Conservation (phyloP, 192 early-diverging fungal species). For the Coemansia sp. region DNA sequence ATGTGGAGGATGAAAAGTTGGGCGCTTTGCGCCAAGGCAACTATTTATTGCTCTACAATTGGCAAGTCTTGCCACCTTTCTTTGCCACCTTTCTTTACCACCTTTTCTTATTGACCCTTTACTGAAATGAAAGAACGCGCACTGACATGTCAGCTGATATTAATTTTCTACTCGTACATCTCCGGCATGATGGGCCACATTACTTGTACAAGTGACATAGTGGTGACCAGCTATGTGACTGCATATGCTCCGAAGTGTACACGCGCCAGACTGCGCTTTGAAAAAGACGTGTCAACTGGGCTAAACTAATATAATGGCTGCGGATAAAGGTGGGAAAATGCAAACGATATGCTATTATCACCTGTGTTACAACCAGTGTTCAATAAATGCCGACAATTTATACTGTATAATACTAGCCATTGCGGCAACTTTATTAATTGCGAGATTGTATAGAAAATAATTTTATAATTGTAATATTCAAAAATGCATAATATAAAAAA, state of each 20-base stretch:
- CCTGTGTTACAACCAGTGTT: no score
- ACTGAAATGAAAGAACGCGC: background rate
- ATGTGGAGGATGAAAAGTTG: background rate
- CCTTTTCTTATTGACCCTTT: background rate
- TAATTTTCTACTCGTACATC: background rate
- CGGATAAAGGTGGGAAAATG: background rate
- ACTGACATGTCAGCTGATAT: background rate
- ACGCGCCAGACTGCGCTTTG: background rate
- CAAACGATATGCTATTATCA: no score
- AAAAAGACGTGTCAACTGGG: background rate
- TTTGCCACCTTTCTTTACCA: background rate
- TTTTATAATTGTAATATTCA: background rate
- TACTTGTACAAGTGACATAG: background rate
- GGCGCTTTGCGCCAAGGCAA: background rate
- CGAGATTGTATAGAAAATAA: no score
- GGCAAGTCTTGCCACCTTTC: background rate
- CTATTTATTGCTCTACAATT: background rate
- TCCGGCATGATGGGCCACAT: background rate
- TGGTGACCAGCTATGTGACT: constrained; percentile 2
- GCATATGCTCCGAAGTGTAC: background rate
- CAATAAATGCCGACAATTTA: no score
- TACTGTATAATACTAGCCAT: no score
- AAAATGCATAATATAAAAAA: background rate
- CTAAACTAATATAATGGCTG: background rate
- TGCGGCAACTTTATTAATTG: no score